Base-by-base conservation (phyloP, 441 rosid species). In the Isatis lusitanica region DNA sequence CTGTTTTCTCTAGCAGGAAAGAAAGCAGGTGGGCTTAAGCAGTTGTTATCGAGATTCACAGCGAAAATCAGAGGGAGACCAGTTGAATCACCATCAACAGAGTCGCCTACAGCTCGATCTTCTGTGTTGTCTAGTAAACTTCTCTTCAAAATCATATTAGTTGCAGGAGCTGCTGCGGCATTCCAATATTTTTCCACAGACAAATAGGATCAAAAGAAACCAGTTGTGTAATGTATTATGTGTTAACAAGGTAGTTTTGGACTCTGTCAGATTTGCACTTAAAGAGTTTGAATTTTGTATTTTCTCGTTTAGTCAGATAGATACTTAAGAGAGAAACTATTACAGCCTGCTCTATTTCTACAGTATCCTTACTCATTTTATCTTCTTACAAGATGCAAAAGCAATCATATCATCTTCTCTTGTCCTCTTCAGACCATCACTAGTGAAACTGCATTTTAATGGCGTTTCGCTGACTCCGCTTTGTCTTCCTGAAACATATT, bases 11-110 rank as follows among this genome's bases (percentile, higher is more conserved):
- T 81, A 84, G 89, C 89, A 78, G 83, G 74, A 46, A 83, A 50
- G 72, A 85, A 82, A 79, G 36, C 76, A 4, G 78, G 84, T 59
- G 69, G 64, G 78, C 74, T 88, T 63, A 64, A 80, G 65, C 73
- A 39, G 75, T 75, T 89, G 72, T 73, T 87, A 33, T 67, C 85
- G 3, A 91, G 81, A 76, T 63, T 84, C 63, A 80, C 66, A 4
- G 87, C 91, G 24, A 93, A 86, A 83, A 85, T 94, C 58, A 80
- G 90, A 82, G 78, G 97, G 62, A 87, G 78, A 74, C 85, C 78
- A 66, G 28, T 24, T 31, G 85, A 81, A 26, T 61, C 68, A 17
- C 63, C 77, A 2, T 39, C 70, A 61, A 46, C 80, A 28, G 64
- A 74, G 57, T 30, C 81, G 6, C 50, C 79, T 0, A 62, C 62